phyloP scores from a whole-genome alignment of 2,329 filamentous ascomycete species.

The Apiospora phragmitis region DNA sequence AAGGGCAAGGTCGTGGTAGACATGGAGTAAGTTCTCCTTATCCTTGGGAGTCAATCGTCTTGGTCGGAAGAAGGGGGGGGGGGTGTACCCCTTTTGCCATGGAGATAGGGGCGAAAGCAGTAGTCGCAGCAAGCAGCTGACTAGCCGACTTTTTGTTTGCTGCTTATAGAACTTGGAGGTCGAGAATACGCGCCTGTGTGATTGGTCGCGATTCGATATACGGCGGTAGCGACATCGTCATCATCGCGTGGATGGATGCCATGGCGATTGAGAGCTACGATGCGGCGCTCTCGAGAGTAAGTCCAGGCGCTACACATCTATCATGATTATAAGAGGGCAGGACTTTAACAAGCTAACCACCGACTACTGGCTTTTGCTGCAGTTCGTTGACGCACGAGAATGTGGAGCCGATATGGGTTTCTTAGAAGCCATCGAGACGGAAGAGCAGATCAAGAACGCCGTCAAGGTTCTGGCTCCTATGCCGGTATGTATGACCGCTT shows the following conservation, averaged over 20 bases:
- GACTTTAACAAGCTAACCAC: background rate
- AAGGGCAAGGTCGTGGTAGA: conserved; percentile 36
- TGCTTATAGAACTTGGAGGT: conserved; percentile 13
- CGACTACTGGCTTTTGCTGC: background rate
- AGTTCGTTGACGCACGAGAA: conserved; percentile 11
- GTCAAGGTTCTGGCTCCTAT: conserved; percentile 13
- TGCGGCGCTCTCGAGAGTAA: conserved; percentile 9
- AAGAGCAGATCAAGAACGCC: conserved; percentile 14
- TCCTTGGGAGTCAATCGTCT: background rate
- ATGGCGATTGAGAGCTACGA: conserved; percentile 11
- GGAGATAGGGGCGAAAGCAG: too few relatives aligned
- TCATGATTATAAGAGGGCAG: too few relatives aligned
- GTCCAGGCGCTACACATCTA: background rate
- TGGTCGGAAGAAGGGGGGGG: background rate
- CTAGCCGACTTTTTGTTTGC: background rate
- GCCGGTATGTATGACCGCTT: conserved; percentile 1
- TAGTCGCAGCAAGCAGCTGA: background rate
- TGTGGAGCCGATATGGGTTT: conserved; percentile 17
- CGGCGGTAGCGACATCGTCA: conserved; percentile 50
- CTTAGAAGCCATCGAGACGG: conserved; percentile 14
- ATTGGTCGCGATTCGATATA: conserved; percentile 35
- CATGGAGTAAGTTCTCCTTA: conserved; percentile 23
- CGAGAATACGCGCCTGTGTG: conserved; percentile 13
- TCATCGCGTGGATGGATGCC: conserved; percentile 57
- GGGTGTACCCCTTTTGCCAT: too few relatives aligned